Conservation (phyloP, 1,284 basidiomycete species). For the Amylostereum areolatum region DNA sequence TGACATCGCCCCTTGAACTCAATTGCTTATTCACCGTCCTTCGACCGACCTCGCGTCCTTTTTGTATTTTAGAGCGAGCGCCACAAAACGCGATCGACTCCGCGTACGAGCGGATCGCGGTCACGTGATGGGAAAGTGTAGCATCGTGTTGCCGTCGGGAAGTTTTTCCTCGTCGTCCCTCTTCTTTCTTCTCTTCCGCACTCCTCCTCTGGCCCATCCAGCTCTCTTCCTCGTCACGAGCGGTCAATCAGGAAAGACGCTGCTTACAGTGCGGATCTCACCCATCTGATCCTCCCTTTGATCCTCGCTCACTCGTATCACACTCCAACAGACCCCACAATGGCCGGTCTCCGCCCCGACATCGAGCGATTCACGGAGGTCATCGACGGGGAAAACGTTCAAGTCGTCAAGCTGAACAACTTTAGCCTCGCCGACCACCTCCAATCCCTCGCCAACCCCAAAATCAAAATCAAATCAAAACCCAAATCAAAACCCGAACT, state of each 20-base stretch:
- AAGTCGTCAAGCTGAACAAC: constrained; percentile 1
- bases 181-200: background rate
- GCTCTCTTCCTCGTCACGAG: background rate
- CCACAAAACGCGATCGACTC: too few relatives aligned
- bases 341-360: background rate
- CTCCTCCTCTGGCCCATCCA: background rate
- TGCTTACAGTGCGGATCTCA: too few relatives aligned
- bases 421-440: background rate
- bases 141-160: background rate
- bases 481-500: background rate
- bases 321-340: background rate
- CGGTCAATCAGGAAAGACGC: background rate
- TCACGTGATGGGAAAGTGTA: background rate
- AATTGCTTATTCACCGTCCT: background rate
- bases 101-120: background rate
- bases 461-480: background rate
- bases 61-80: background rate
- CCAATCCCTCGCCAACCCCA: background rate
- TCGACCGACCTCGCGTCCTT: background rate
- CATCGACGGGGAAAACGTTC: background rate
- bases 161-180: background rate
- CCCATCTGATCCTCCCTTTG: too few relatives aligned
- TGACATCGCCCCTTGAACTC: background rate
- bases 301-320: too few relatives aligned
- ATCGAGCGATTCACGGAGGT: background rate